Base-by-base conservation (phyloP, 2,329 filamentous ascomycete genomes). In the Claviceps africana region DNA sequence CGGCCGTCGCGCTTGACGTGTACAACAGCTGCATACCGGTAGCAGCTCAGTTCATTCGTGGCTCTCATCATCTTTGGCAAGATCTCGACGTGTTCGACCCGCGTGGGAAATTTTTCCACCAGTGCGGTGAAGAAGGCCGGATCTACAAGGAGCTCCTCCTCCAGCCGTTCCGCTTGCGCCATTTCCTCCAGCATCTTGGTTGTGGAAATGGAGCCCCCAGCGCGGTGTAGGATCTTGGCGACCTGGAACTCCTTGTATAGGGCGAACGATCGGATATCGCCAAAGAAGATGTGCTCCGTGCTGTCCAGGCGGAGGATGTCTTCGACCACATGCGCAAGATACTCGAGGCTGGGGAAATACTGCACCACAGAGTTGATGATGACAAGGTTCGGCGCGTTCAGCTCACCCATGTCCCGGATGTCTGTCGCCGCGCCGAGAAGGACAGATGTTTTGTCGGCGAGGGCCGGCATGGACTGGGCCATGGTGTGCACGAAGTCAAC, bases 361-460 rank as follows among this genome's bases (percentile, higher is more conserved):
- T 64, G 62, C 0, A 53, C 56, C 0, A 63, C 62, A 0, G 62
- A 64, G 47, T 64, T 64, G 31, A 65, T 10, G 4, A 65, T 48
- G 6, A 61, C 59, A 1, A 62, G 43, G 1, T 57, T 51, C 0
- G 60, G 54, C 0, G 51, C 47, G 2, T 51, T 21, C 0, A 22
- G 60, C 50, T 28, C 21, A 10, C 28, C 37, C 4, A 47, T 11
- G 19, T 19, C 7, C 2, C 8, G 10, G 0, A 62, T 31, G 25
- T 28, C 46, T 8, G 46, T 48, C 8, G 47, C 47, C 10, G n/a
- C 22, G 47, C 9, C 13, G 6, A 48, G 10, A 2, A 19, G 10
- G 8, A 48, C 33, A 15, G 19, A 25, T 2, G 21, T 43, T 13
- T 57, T 64, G 22, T 49, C 50, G 0, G 40, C 19, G 0, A 62